Evolutionary conservation across 495 filamentous ascomycete species (phyloP).

Genomic region (Penicillium bovifimosum): DNA sequence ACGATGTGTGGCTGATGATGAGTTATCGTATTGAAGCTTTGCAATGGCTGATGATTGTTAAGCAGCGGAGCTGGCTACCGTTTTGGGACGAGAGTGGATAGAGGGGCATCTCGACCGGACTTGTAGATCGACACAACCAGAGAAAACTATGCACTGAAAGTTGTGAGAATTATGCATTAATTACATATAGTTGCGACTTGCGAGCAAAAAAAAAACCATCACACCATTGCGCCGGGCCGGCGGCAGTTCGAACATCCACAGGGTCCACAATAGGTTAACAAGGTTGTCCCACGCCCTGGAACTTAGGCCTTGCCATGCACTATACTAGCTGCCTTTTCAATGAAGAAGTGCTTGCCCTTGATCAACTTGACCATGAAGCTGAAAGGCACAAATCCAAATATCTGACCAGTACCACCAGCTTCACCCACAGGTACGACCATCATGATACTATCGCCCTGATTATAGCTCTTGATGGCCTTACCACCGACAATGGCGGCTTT

Average conservation of each 20-base stretch:
- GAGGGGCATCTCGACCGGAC: neutral
- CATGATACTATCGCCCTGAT: conserved; percentile 21
- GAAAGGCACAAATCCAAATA: conserved; percentile 40
- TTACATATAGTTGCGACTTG: too few species aligned
- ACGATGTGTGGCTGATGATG: too few species aligned
- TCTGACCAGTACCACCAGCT: conserved; percentile 44
- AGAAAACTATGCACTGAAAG: neutral
- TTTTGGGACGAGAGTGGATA: neutral
- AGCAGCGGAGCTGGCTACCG: conserved; percentile 4
- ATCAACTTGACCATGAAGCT: conserved; percentile 39
- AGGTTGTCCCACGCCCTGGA: neutral
- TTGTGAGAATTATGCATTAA: conserved; percentile 2
- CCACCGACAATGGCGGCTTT: conserved; percentile 26
- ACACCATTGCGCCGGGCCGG: neutral
- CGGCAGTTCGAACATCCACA: neutral
- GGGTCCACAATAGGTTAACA: neutral
- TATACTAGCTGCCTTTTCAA: conserved; percentile 21
- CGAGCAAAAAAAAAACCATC: neutral
- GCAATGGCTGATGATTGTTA: conserved; percentile 1
- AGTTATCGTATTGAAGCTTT: too few species aligned
- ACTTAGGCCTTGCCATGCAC: conserved; percentile 14
- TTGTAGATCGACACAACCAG: neutral
- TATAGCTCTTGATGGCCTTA: conserved; percentile 19
- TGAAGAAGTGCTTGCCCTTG: conserved; percentile 43
- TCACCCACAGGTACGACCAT: conserved; percentile 43